Evolutionary conservation across 805 yeast genomes (phyloP).

Genomic region (Zygotorulaspora chibaensis): DNA sequence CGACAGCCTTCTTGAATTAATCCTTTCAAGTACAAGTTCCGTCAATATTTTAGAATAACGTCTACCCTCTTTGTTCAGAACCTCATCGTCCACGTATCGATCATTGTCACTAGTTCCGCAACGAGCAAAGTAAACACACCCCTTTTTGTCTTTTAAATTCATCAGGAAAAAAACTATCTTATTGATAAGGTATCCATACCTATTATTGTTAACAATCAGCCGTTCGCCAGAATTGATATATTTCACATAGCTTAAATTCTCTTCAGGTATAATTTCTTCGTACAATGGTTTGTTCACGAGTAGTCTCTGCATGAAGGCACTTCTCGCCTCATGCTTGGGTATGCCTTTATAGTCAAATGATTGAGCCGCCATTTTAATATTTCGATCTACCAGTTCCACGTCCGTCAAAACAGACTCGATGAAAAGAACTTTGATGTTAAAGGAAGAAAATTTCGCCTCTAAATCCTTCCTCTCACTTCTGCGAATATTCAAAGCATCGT

Average conservation of each 20-base stretch:
- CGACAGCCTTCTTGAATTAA: slow-evolving; percentile 29
- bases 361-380: slow-evolving; percentile 77
- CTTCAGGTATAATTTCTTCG: slow-evolving; percentile 60
- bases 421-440: slow-evolving; percentile 72
- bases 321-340: slow-evolving; percentile 68
- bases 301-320: slow-evolving; percentile 72
- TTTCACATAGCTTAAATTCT: slow-evolving; percentile 68
- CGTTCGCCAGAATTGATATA: slow-evolving; percentile 87
- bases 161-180: slow-evolving; percentile 88
- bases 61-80: slow-evolving; percentile 68
- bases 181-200: slow-evolving; percentile 83
- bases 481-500: slow-evolving; percentile 90
- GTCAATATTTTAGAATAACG: slow-evolving; percentile 63
- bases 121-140: slow-evolving; percentile 89
- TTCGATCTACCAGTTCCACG: slow-evolving; percentile 58
- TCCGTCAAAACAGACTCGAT: slow-evolving; percentile 86
- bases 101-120: slow-evolving; percentile 51
- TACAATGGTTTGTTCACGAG: slow-evolving; percentile 63
- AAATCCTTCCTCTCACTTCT: slow-evolving; percentile 61
- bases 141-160: slow-evolving; percentile 83
- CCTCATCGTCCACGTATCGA: slow-evolving; percentile 73
- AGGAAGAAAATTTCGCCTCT: slow-evolving; percentile 47
- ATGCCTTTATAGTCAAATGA: slow-evolving; percentile 85
- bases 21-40: slow-evolving; percentile 44
- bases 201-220: slow-evolving; percentile 72